These are phyloP conservation scores for Backusella psychrophila DNA, from an alignment of 192 early-diverging fungal genomes.

Conservation along the genomic window DNA sequence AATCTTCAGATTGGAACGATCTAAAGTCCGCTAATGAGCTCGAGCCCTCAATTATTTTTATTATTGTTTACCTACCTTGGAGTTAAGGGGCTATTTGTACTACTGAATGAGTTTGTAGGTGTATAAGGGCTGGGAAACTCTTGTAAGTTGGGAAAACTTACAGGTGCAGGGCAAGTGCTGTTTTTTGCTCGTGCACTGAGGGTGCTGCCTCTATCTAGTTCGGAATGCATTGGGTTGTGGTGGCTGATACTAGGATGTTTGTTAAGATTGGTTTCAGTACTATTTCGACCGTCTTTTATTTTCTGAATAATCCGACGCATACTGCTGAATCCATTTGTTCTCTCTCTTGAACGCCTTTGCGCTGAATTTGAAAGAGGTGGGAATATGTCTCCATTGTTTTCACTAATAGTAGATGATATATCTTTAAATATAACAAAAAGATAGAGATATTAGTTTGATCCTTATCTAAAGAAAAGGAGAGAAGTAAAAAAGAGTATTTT, in stretches of 20 bases:
- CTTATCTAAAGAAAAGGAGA: slow-evolving; percentile 11
- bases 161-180: neutral
- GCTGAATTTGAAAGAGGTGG: neutral
- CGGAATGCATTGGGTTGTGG: neutral
- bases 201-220: neutral
- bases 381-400: neutral
- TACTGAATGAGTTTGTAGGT: neutral
- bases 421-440: neutral
- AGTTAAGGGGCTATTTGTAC: neutral
- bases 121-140: neutral
- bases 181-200: neutral
- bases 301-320: neutral
- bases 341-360: neutral
- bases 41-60: neutral
- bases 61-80: neutral
- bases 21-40: neutral
- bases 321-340: neutral
- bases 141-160: neutral
- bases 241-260: neutral
- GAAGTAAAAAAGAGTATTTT: neutral
- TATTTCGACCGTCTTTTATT: neutral
- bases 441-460: neutral
- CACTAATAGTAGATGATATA: neutral
- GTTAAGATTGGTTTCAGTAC: neutral
- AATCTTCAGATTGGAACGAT: neutral